Percentiles rank a stretch among this genome's conserved stretches.
phyloP scores from a whole-genome alignment of 1,139 yeast species.

The Diutina scorzettiae region DNA sequence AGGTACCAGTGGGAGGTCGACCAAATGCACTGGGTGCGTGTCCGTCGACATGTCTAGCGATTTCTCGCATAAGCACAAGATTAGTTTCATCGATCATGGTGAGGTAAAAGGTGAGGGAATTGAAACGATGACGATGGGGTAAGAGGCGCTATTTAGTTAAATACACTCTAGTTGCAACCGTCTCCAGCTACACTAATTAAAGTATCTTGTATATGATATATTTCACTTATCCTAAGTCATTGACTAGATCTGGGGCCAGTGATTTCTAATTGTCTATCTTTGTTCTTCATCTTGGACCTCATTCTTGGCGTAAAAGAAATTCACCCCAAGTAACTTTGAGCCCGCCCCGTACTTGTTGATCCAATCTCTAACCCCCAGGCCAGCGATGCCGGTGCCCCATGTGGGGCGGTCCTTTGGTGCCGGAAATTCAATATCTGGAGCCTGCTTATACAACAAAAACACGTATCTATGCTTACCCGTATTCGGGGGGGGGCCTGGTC shows the following conservation, averaged over 20 bases:
- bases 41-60: background rate
- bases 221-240: too few species aligned
- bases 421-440: conserved; percentile 18
- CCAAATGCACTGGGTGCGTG: background rate
- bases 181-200: too few species aligned
- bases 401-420: conserved; percentile 53
- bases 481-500: conserved; percentile 78
- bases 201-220: too few species aligned
- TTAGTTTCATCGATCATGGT: background rate
- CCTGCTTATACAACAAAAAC: conserved; percentile 60
- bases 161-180: too few species aligned
- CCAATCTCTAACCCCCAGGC: conserved; percentile 70
- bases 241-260: too few species aligned
- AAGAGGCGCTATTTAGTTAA: too few species aligned
- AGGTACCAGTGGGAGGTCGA: background rate
- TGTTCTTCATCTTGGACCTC: conserved; percentile 10
- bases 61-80: background rate
- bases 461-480: conserved; percentile 81
- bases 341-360: conserved; percentile 47
- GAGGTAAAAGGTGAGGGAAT: background rate
- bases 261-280: too few species aligned
- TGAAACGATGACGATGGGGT: too few species aligned
- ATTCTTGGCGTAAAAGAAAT: conserved; percentile 70
- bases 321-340: conserved; percentile 55
- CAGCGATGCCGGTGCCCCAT: conserved; percentile 79